Evolutionary conservation across 768 basidiomycete species (phyloP).

Genomic region (Hortiboletus campestris): DNA sequence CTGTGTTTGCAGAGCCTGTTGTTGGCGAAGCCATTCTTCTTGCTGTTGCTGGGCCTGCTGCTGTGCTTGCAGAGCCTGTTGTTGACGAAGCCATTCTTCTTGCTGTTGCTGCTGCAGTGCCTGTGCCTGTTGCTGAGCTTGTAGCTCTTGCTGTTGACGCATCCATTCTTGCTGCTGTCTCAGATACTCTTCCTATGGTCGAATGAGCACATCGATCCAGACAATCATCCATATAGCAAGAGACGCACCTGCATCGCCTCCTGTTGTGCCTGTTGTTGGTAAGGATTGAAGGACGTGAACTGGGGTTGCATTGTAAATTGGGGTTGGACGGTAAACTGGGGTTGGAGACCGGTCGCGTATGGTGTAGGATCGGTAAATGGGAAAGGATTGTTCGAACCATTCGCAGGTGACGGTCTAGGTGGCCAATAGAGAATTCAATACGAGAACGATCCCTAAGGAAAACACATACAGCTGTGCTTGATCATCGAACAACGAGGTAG

Average conservation of each 20-base stretch:
- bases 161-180: slow-evolving; percentile 67
- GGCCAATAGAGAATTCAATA: slow-evolving; percentile 1
- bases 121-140: slow-evolving; percentile 44
- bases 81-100: slow-evolving; percentile 65
- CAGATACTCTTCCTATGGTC: slow-evolving; percentile 40
- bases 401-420: slow-evolving; percentile 31
- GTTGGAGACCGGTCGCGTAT: slow-evolving; percentile 56
- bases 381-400: slow-evolving; percentile 52
- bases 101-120: slow-evolving; percentile 11
- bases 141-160: slow-evolving; percentile 59
- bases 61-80: slow-evolving; percentile 47
- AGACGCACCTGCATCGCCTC: slow-evolving; percentile 66
- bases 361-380: slow-evolving; percentile 60
- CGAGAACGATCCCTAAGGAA: slow-evolving; percentile 1
- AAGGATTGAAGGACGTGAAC: slow-evolving; percentile 91
- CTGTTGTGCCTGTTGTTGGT: slow-evolving; percentile 89
- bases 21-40: slow-evolving; percentile 61
- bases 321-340: slow-evolving; percentile 78
- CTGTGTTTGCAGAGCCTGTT: slow-evolving; percentile 50
- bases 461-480: slow-evolving; percentile 67
- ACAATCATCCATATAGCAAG: not conserved
- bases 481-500: slow-evolving; percentile 82
- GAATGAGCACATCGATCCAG: slow-evolving; percentile 8
- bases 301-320: slow-evolving; percentile 78
- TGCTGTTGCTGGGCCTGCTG: slow-evolving; percentile 40